phyloP scores from a whole-genome alignment of 306 rosid genomes.

The Medicago lupulina region DNA sequence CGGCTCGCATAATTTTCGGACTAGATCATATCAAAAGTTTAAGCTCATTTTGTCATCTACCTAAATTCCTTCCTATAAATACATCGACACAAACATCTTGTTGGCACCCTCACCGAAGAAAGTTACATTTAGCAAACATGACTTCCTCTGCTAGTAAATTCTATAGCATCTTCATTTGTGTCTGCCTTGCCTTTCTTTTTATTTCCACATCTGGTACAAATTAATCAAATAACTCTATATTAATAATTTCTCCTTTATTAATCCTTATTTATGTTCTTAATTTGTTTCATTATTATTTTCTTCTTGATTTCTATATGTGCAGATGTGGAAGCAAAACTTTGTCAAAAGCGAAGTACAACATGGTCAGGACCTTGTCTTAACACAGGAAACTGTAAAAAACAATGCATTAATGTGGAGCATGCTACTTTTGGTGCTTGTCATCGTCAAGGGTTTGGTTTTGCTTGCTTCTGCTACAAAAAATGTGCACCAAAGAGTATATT shows the following conservation, averaged over 20 bases:
- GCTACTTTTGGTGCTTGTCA: conserved; percentile 18
- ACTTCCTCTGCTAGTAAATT: not conserved
- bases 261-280: not conserved
- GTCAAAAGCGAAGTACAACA: not conserved
- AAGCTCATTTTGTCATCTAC: no score
- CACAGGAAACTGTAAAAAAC: not conserved
- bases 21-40: no score
- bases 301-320: not conserved
- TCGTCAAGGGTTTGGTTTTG: not conserved
- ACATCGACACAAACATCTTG: no score
- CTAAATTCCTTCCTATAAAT: no score
- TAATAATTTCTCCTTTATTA: no score
- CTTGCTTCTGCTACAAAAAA: conserved; percentile 21
- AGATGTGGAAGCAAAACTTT: not conserved
- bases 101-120: not conserved
- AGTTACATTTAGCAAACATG: not conserved
- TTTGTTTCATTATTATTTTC: not conserved
- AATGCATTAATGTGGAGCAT: not conserved
- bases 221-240: not conserved
- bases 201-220: not conserved
- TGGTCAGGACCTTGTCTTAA: conserved; percentile 3
- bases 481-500: not conserved
- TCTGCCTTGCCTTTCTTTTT: not conserved
- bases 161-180: not conserved
- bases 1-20: no score